Percentiles rank a stretch among this genome's conserved stretches.
Evolutionary conservation across 2,329 filamentous ascomycete genomes (phyloP).

Genomic region (Botrytis pseudocinerea): DNA sequence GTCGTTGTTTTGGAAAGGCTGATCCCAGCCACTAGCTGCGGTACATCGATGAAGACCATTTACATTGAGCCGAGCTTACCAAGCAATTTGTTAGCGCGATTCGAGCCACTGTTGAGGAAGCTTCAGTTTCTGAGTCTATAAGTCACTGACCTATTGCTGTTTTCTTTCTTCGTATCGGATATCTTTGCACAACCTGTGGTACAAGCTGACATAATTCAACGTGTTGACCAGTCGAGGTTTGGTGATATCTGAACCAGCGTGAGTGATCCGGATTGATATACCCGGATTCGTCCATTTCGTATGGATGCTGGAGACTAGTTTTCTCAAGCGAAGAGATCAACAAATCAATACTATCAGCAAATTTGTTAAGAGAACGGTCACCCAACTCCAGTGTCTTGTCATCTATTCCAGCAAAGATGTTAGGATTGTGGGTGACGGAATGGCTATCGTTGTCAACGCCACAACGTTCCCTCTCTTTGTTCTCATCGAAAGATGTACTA

Average conservation of each 20-base stretch:
- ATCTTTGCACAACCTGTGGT: not conserved
- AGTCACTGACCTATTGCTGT: not conserved
- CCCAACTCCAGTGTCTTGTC: not conserved
- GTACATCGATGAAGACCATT: not conserved
- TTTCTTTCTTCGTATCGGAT: not conserved
- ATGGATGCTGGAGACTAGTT: not conserved
- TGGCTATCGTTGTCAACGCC: not conserved
- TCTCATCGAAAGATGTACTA: not conserved
- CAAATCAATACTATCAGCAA: not conserved
- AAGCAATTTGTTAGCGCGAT: not conserved
- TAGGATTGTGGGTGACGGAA: not conserved
- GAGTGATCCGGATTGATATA: not conserved
- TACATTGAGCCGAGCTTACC: not conserved
- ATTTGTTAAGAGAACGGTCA: not conserved
- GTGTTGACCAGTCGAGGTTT: not conserved
- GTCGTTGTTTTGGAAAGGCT: not conserved
- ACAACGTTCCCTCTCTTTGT: not conserved
- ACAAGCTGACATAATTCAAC: not conserved
- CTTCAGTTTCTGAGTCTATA: not conserved
- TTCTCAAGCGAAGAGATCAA: not conserved
- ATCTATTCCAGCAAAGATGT: not conserved
- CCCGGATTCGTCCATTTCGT: accelerated
- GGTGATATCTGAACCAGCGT: not conserved
- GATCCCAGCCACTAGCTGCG: not conserved
- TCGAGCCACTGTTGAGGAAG: no score